These are phyloP conservation scores for Annona squamosa DNA, from an alignment of 164 flowering plant genomes.

Conservation along the genomic window DNA sequence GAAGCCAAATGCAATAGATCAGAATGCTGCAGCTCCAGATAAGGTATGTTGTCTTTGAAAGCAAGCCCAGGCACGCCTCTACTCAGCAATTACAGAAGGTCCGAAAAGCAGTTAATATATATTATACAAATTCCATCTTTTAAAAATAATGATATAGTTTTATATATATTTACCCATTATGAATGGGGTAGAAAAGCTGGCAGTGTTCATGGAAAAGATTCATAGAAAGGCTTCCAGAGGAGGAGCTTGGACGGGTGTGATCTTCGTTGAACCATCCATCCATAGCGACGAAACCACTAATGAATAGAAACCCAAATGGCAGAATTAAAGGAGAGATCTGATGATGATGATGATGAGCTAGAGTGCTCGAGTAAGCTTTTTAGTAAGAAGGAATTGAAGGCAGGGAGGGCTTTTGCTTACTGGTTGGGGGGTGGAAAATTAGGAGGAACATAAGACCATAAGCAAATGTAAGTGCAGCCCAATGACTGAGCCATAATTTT, in stretches of 20 bases:
- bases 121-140: neutral
- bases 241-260: constrained; percentile 27
- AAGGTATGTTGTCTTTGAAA: constrained; percentile 44
- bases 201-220: constrained; percentile 42
- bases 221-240: constrained; percentile 29
- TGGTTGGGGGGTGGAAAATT: constrained; percentile 24
- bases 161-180: constrained; percentile 24
- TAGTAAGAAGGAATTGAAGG: neutral
- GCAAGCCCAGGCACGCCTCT: constrained; percentile 68
- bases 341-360: constrained; percentile 1
- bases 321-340: neutral
- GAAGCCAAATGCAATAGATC: constrained; percentile 40
- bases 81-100: neutral
- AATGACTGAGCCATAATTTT: constrained; percentile 27
- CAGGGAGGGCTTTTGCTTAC: neutral
- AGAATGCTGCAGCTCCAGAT: constrained; percentile 32
- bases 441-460: constrained; percentile 54
- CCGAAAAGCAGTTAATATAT: neutral
- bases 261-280: constrained; percentile 46
- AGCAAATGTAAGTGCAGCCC: constrained; percentile 56
- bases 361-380: neutral
- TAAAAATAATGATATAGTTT: neutral
- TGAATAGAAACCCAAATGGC: neutral
- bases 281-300: constrained; percentile 33
- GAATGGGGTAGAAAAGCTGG: constrained; percentile 14